Evolutionary conservation across 345 rosid genomes (phyloP).

Genomic region (Anacardium occidentale): DNA sequence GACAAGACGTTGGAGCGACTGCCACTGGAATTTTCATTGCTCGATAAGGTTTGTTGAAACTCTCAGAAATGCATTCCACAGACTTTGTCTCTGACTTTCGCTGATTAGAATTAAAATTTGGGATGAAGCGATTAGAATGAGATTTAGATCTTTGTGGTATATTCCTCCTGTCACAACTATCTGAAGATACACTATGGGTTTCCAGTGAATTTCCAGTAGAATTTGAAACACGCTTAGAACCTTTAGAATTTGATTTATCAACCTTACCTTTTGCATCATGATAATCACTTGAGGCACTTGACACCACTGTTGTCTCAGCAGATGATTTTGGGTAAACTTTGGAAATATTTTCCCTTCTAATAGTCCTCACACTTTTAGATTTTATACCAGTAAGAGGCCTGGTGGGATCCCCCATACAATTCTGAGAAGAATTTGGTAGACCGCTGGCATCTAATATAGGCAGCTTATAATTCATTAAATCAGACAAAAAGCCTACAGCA

Average conservation of each 20-base stretch:
- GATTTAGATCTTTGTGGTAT: slow-evolving; percentile 39
- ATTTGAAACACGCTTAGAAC: slow-evolving; percentile 48
- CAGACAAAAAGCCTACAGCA: slow-evolving; percentile 59
- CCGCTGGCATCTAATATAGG: slow-evolving; percentile 54
- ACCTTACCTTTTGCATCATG: slow-evolving; percentile 42
- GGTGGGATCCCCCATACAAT: slow-evolving; percentile 60
- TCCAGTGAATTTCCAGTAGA: slow-evolving; percentile 32
- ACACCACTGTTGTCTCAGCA: slow-evolving; percentile 33
- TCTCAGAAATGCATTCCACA: slow-evolving; percentile 29
- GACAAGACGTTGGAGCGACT: slow-evolving; percentile 41
- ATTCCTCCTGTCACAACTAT: slow-evolving; percentile 40
- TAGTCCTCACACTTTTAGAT: slow-evolving; percentile 50
- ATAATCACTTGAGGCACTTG: slow-evolving; percentile 32
- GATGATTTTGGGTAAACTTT: slow-evolving; percentile 56
- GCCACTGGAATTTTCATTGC: slow-evolving; percentile 42
- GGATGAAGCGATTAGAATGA: slow-evolving; percentile 33
- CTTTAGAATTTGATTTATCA: slow-evolving; percentile 39
- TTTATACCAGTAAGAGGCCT: slow-evolving; percentile 46
- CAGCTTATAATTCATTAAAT: slow-evolving; percentile 62
- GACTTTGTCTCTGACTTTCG: slow-evolving; percentile 39
- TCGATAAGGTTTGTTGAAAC: slow-evolving; percentile 37
- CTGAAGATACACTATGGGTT: slow-evolving; percentile 25
- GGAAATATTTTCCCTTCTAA: slow-evolving; percentile 49
- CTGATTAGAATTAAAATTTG: slow-evolving; percentile 36
- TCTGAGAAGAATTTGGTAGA: slow-evolving; percentile 31